Percentiles rank a stretch among this genome's conserved stretches.
Conservation (phyloP, 2,329 filamentous ascomycete species). For the Aspergillus latus region DNA sequence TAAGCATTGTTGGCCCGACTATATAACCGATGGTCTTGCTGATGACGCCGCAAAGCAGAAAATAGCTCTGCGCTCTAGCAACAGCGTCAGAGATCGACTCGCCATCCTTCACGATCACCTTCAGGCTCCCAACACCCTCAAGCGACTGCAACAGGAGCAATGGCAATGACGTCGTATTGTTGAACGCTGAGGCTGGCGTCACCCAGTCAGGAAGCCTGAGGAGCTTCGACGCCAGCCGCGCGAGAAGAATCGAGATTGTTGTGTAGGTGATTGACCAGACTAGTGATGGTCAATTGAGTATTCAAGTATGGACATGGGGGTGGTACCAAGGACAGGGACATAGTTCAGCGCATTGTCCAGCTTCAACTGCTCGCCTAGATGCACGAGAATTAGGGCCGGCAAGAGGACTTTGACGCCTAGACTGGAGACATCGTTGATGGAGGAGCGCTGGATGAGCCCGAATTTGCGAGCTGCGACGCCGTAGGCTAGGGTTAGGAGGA, state of each 20-base stretch:
- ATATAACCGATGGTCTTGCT: constrained; percentile 65
- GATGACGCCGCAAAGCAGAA: constrained; percentile 65
- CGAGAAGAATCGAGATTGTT: constrained; percentile 50
- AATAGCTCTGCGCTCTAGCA: constrained; percentile 63
- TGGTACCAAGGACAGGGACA: constrained; percentile 49
- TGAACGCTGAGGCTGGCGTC: constrained; percentile 56
- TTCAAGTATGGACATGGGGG: background rate
- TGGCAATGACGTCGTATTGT: constrained; percentile 58
- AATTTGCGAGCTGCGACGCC: constrained; percentile 54
- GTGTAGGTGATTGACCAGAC: constrained; percentile 56
- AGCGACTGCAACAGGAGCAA: constrained; percentile 55
- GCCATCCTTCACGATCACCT: constrained; percentile 47
- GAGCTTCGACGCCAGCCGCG: constrained; percentile 43
- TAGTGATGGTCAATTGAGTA: constrained; percentile 17
- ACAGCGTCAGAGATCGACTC: constrained; percentile 50
- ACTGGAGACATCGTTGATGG: constrained; percentile 55
- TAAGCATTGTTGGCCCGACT: constrained; percentile 60
- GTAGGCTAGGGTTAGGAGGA: constrained; percentile 55
- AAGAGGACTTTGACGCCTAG: constrained; percentile 55
- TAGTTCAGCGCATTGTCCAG: constrained; percentile 50
- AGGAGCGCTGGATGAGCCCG: constrained; percentile 47
- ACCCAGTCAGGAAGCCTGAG: constrained; percentile 56
- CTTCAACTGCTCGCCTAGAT: constrained; percentile 54
- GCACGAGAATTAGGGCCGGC: constrained; percentile 54
- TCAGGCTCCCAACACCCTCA: constrained; percentile 57